A percentile compares a stretch with the other conserved stretches of the same genome.
These are phyloP conservation scores for Pseudogymnoascus sp. DNA, from an alignment of 2,329 filamentous ascomycete genomes.

Conservation along the genomic window DNA sequence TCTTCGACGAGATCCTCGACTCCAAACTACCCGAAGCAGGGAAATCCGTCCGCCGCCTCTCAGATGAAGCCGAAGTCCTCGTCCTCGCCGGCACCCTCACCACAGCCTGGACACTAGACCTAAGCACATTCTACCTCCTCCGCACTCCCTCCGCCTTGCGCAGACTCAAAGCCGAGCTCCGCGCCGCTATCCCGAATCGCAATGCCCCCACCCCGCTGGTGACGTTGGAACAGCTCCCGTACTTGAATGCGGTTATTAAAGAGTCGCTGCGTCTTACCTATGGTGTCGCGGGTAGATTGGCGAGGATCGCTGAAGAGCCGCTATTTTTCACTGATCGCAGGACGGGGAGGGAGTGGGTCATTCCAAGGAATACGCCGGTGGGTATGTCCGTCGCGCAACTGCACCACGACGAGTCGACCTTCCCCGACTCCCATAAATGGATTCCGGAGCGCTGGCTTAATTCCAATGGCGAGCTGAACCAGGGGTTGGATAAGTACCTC, in stretches of 20 bases:
- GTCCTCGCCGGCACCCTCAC: conserved; percentile 33
- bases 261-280: conserved; percentile 30
- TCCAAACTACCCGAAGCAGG: neutral
- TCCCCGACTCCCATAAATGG: conserved; percentile 33
- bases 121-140: conserved; percentile 33
- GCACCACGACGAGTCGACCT: conserved; percentile 35
- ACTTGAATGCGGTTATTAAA: conserved; percentile 29
- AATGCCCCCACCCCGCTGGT: conserved; percentile 11
- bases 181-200: conserved; percentile 15
- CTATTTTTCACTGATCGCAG: conserved; percentile 15
- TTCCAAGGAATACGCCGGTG: conserved; percentile 30
- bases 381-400: conserved; percentile 33
- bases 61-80: conserved; percentile 16
- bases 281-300: conserved; percentile 26
- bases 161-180: conserved; percentile 31
- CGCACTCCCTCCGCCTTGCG: conserved; percentile 25
- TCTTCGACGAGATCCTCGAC: neutral
- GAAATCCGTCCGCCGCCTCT: neutral
- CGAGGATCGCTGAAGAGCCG: conserved; percentile 22
- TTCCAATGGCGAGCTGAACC: conserved; percentile 21
- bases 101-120: conserved; percentile 29
- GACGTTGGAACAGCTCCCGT: conserved; percentile 24
- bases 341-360: conserved; percentile 14
- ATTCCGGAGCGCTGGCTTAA: conserved; percentile 35
- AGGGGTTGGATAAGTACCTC: conserved; percentile 32